Evolutionary conservation across 2,329 filamentous ascomycete species (phyloP), one percentile per base, ranked within the genome.

Genomic region (Aspergillus unguis): DNA sequence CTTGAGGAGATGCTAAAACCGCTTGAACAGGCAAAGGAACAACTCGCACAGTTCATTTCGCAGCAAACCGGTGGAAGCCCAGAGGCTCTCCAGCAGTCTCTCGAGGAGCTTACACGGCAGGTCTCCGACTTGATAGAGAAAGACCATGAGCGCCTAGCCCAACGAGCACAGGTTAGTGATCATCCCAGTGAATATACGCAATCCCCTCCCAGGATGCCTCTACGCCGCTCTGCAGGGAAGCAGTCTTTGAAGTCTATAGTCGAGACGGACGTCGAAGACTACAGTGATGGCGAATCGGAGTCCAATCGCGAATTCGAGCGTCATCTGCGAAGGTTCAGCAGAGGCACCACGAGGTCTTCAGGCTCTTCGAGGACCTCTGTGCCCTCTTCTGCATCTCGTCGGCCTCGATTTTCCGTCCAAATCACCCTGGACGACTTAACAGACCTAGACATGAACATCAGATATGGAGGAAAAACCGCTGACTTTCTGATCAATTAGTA

Each of bases 101-200:
- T 65, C 37, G 63, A 68, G 35, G 70, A 75, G 47, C 65, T 75
- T 38, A 61, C 71, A 23, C 72, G 71, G 50, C 70, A 73, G 57
- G 77, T 75, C 36, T 75, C 75, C n/a, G 78, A 78, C 28, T 76
- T 81, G 37, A 76, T 80, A 55, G 82, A 82, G 69, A 83, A 83
- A 59, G 82, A 75, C 45, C 62, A 71, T 26, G 72, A 75, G 53
- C 67, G 69, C 32, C 63, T 75, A 29, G 71, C 71, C 29, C 68
- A 73, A 54, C 71, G 72, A 54, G 71, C 71, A 55, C 71, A 75
- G 71, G 72, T 75, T 33, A 65, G 68, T 70, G 29, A 46, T 7
- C 4, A 33, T 25, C 42, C 36, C n/a, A 6, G 40, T 17, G 17
- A 17, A 17, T 17, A 17, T 17, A 17, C 17, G 17, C 17, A 17